phyloP scores from a whole-genome alignment of 768 basidiomycete genomes.

The Strobilomyces dryophilus region DNA sequence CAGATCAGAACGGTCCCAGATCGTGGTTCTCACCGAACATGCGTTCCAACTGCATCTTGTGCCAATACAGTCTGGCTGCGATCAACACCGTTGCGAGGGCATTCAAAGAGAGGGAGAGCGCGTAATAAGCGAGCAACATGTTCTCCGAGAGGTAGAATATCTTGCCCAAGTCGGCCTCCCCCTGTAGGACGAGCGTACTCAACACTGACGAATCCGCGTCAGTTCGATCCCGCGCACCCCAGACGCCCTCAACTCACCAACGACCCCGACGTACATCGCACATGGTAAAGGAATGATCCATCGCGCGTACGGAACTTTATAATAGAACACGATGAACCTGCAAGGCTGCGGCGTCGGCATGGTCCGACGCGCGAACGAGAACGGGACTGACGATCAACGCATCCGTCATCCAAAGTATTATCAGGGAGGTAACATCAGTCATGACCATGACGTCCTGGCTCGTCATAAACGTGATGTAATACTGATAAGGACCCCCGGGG shows the following conservation, averaged over 20 bases:
- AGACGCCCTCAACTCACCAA: slow-evolving; percentile 13
- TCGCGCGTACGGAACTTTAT: slow-evolving; percentile 15
- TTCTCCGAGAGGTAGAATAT: slow-evolving; percentile 22
- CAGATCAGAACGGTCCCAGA: background rate
- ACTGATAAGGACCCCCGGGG: slow-evolving; percentile 24
- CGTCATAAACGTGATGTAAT: slow-evolving; percentile 23
- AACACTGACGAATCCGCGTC: slow-evolving; percentile 9
- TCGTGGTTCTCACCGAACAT: slow-evolving; percentile 21
- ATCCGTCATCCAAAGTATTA: slow-evolving; percentile 31
- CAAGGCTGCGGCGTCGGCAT: slow-evolving; percentile 8
- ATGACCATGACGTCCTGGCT: slow-evolving; percentile 21
- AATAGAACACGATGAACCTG: slow-evolving; percentile 24
- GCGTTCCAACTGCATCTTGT: slow-evolving; percentile 21
- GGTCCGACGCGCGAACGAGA: background rate
- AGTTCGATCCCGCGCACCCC: background rate
- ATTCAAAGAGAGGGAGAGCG: slow-evolving; percentile 23
- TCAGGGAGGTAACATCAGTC: slow-evolving; percentile 17
- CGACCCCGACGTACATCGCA: slow-evolving; percentile 21
- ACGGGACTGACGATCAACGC: slow-evolving; percentile 21
- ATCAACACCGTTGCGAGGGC: slow-evolving; percentile 22
- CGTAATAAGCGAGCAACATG: slow-evolving; percentile 21
- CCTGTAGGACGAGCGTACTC: slow-evolving; percentile 17
- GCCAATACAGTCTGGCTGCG: slow-evolving; percentile 21
- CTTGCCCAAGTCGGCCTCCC: slow-evolving; percentile 13
- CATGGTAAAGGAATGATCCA: slow-evolving; percentile 26